Percentiles rank a stretch among this genome's conserved stretches.
These are phyloP conservation scores for Aspergillus egyptiacus DNA, from an alignment of 495 filamentous ascomycete genomes.

Conservation along the genomic window DNA sequence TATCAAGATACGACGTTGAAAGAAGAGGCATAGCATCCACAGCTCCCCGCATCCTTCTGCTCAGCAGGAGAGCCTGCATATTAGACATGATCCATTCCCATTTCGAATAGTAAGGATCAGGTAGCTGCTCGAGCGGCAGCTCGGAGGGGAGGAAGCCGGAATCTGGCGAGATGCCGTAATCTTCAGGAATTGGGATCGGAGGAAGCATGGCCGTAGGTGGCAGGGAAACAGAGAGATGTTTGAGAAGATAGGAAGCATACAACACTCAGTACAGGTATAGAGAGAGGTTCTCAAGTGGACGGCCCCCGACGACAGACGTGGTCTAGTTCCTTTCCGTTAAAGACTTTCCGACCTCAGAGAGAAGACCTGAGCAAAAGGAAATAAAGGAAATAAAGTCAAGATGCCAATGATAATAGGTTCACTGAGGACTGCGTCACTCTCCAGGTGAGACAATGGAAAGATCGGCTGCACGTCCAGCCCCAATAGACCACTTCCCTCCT, in stretches of 20 bases:
- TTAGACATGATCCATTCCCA: constrained; percentile 85
- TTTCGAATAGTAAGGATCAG: constrained; percentile 83
- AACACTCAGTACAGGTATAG: constrained; percentile 1
- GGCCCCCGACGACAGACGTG: too few relatives aligned
- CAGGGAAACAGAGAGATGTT: background rate
- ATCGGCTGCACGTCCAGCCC: background rate
- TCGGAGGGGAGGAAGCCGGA: constrained; percentile 85
- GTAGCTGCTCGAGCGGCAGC: constrained; percentile 70
- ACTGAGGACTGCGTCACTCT: too few relatives aligned
- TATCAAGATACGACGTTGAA: constrained; percentile 68
- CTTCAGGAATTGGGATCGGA: constrained; percentile 66
- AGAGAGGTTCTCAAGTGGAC: constrained; percentile 10
- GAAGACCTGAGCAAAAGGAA: too few relatives aligned
- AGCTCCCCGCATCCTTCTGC: constrained; percentile 67
- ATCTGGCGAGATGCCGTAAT: constrained; percentile 82
- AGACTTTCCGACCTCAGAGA: too few relatives aligned
- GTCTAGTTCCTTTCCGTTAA: too few relatives aligned
- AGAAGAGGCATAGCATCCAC: constrained; percentile 77
- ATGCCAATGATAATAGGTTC: too few relatives aligned
- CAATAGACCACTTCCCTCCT: constrained; percentile 2
- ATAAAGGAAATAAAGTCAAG: too few relatives aligned
- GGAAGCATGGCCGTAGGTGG: constrained; percentile 60
- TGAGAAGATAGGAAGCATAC: background rate
- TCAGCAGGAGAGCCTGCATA: constrained; percentile 80
- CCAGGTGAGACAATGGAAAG: background rate